Base-by-base conservation (phyloP, 2,329 filamentous ascomycete genomes). In the Plectosphaerella cucumerina region DNA sequence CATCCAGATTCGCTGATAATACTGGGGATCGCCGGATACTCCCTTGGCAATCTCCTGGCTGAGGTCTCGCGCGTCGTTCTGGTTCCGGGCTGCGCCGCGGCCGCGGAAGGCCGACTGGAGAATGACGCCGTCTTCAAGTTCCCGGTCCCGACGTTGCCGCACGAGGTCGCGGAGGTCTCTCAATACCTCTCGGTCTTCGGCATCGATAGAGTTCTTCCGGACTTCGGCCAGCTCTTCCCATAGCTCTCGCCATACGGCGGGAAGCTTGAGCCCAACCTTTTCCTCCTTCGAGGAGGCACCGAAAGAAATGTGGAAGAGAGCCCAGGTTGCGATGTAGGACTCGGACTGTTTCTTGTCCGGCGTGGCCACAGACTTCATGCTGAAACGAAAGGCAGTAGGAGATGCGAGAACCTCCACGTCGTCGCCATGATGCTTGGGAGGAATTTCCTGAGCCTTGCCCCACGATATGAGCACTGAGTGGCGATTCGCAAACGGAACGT, bases 321-420 rank as follows among this genome's bases (percentile, higher is more conserved):
- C 90, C 12, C 83, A 77, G 0, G 91, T 96, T 6, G 91, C 89
- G 41, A 94, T 80, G 59, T 86, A 97, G 1, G 86, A 86, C 66
- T 97, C 92, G 6, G 94, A 95, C 64, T 99, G 92, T 56, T 85
- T 84, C 12, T 76, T 59, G 49, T 90, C 87, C 0, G 90, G 83
- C 0, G 90, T 87, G 11, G 90, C 87, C 42, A 95, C 69, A 0
- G 78, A 77, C 4, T 72, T 76, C 87, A 97, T 96, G 41, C 85
- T 87, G 58, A 94, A 84, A 11, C 74, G 81, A 21, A 86, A 82
- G 33, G 75, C 74, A 17, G 69, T 77, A 5, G 80, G 71, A 14
- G 74, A 71, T 11, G 72, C 66, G 21, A 68, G 65, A 12, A 73
- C 64, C 52, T 80, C 74, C 10, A 81, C 62, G 3, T 35, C 48